phyloP scores from a whole-genome alignment of 345 rosid species.

The Sonneratia caseolaris region DNA sequence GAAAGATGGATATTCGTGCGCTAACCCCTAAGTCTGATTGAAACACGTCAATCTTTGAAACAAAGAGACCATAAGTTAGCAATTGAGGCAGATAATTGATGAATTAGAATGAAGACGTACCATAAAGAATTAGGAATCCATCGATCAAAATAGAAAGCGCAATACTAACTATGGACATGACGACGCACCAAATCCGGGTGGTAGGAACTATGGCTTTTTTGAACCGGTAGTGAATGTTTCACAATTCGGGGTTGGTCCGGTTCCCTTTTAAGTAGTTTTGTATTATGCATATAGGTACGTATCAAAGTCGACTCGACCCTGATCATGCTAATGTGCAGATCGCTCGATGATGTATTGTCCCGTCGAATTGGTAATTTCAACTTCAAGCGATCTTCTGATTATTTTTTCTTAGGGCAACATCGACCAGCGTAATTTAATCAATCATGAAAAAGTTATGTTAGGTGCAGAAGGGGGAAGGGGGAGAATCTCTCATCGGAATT shows the following conservation, averaged over 20 bases:
- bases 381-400: not conserved
- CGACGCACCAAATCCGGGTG: not conserved
- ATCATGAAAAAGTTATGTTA: not conserved
- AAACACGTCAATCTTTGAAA: not conserved
- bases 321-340: not conserved
- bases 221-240: not conserved
- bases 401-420: not conserved
- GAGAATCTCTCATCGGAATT: not conserved
- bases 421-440: not conserved
- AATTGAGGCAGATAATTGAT: not conserved
- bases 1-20: not conserved
- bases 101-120: not conserved
- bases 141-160: not conserved
- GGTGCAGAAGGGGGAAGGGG: not conserved
- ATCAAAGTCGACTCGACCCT: not conserved
- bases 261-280: not conserved
- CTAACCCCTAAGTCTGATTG: not conserved
- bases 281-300: not conserved
- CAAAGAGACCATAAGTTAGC: not conserved
- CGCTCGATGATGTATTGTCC: not conserved
- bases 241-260: not conserved
- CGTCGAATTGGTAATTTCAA: not conserved
- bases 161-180: not conserved
- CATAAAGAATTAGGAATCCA: not conserved
- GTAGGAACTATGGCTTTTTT: not conserved